phyloP scores from a whole-genome alignment of 805 yeast species.

The Ogataea glucozyma region DNA sequence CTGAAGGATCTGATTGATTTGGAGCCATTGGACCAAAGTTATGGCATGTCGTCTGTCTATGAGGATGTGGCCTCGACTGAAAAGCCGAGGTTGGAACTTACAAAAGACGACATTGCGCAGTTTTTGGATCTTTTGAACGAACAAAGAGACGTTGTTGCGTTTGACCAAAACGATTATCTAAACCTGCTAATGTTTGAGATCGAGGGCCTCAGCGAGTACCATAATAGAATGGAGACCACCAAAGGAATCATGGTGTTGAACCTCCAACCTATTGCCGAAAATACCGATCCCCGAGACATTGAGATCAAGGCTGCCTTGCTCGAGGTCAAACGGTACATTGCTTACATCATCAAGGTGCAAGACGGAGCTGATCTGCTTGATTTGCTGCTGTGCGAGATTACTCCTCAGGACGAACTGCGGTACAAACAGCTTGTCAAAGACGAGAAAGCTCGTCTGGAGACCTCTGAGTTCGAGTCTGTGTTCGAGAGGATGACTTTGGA shows the following conservation, averaged over 20 bases:
- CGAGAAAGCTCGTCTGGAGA: constrained; percentile 41
- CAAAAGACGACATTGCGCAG: constrained; percentile 45
- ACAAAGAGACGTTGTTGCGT: constrained; percentile 45
- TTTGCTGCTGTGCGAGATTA: constrained; percentile 60
- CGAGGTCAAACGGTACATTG: constrained; percentile 79
- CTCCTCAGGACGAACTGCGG: constrained; percentile 64
- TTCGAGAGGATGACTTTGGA: constrained; percentile 43
- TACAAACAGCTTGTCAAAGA: constrained; percentile 55
- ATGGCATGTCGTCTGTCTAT: constrained; percentile 55
- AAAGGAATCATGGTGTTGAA: constrained; percentile 21
- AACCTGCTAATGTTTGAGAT: constrained; percentile 28
- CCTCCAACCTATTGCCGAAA: constrained; percentile 28
- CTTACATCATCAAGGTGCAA: constrained; percentile 83
- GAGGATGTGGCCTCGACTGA: constrained; percentile 61
- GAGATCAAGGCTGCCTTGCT: constrained; percentile 50
- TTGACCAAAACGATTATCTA: constrained; percentile 48
- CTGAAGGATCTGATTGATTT: constrained; percentile 52
- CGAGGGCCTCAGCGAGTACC: constrained; percentile 20
- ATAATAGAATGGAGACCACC: constrained; percentile 21
- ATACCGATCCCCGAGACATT: constrained; percentile 43
- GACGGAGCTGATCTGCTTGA: constrained; percentile 61
- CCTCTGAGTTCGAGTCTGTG: constrained; percentile 17
- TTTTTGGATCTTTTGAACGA: constrained; percentile 44
- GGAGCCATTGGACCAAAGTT: constrained; percentile 57
- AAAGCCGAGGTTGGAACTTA: constrained; percentile 47